Percentiles rank a stretch among this genome's conserved stretches.
These are phyloP conservation scores for Lasiosphaeris hirsuta DNA, from an alignment of 495 filamentous ascomycete genomes.

Conservation along the genomic window DNA sequence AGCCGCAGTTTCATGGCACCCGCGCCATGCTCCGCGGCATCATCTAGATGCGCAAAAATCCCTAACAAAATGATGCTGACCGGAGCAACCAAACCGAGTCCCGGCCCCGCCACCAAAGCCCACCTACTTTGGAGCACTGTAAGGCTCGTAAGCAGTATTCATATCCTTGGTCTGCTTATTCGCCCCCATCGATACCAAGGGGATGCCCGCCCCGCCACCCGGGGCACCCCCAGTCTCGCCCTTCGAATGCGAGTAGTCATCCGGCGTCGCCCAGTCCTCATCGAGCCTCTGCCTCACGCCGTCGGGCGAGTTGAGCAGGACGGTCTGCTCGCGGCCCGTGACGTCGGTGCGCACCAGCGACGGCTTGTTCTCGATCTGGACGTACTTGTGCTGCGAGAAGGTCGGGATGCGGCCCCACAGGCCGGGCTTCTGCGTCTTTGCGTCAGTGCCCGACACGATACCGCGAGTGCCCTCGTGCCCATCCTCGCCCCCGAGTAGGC, in stretches of 20 bases:
- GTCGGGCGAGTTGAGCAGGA: not conserved
- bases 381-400: constrained; percentile 33
- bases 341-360: constrained; percentile 9
- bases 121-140: constrained; percentile 3
- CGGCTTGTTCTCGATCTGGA: constrained; percentile 32
- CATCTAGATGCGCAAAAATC: not conserved
- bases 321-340: not conserved
- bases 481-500: constrained; percentile 8
- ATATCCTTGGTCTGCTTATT: constrained; percentile 17
- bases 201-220: not conserved
- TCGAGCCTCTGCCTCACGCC: constrained; percentile 14
- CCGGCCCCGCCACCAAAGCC: not conserved
- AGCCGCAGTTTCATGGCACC: too few species aligned
- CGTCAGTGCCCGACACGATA: constrained; percentile 1
- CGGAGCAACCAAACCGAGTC: not conserved
- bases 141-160: constrained; percentile 21
- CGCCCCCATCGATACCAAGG: constrained; percentile 10
- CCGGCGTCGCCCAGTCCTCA: constrained; percentile 23
- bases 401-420: constrained; percentile 19
- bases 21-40: too few species aligned
- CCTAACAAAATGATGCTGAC: not conserved
- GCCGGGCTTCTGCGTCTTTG: not conserved
- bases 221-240: not conserved
- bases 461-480: not conserved
- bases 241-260: constrained; percentile 18